Evolutionary conservation across 345 rosid species (phyloP), one percentile per base, ranked within the genome.

Genomic region (Odontarrhena argentea): DNA sequence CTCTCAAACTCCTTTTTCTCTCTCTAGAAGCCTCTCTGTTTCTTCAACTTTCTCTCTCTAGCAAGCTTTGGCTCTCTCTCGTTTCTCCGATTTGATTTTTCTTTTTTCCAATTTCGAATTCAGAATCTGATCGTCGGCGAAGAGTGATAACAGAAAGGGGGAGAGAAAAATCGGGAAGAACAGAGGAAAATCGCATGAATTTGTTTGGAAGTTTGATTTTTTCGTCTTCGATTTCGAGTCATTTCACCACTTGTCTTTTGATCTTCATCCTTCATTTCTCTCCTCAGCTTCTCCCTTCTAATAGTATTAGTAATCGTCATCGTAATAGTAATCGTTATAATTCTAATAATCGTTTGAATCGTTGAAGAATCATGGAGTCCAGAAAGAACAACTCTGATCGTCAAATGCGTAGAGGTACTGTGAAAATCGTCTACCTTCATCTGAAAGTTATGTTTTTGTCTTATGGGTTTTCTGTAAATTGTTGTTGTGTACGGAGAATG

Each of bases 151-250:
- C 4, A 56, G 25, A 12, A 24, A 18, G 13, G 22, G 61, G 30
- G 35, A 3, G 15, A 14, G 9, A 45, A 25, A 57, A 57, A 35
- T 52, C 59, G 26, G n/a, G 63, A 53, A 68, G 65, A 60, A 65
- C 40, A 68, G 73, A 71, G 77, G 36, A 32, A 72, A 55, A 75
- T 77, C 93, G 97, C 91, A 91, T 94, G 99, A 94, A 88, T 95
- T 94, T 95, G 86, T 91, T 79, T 84, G 86, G 96, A 75, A 83
- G 85, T 55, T 80, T 84, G 82, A 83, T 86, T 76, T 79, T 81
- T 67, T 70, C 75, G 66, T 79, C 83, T 61, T 78, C 83, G 49
- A 83, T 73, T 65, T 87, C 86, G 7, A 91, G 80, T 69, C 95
- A 88, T 63, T 88, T 94, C 66, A 83, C 82, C 5, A 86, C 96